Conservation (phyloP, 139 green algal species). For the Chlorella sp. region DNA sequence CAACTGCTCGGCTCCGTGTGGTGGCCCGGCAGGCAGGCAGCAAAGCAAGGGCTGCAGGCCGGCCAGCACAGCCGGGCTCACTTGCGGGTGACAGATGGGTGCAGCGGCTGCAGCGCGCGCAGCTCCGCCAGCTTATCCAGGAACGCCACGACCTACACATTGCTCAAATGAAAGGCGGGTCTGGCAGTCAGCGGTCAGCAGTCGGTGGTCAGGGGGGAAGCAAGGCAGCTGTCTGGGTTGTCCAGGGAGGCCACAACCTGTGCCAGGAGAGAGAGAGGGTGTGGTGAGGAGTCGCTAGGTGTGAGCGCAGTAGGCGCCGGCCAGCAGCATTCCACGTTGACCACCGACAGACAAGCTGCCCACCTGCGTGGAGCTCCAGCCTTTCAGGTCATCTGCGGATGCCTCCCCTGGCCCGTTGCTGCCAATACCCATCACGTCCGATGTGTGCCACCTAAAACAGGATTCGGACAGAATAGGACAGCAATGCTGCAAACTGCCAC, state of each 20-base stretch:
- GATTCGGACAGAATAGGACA: too few relatives aligned
- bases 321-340: too few relatives aligned
- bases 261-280: background rate
- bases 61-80: background rate
- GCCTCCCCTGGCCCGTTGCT: conserved; percentile 41
- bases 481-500: too few relatives aligned
- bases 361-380: conserved; percentile 68
- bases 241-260: conserved; percentile 77
- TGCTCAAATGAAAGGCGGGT: too few relatives aligned
- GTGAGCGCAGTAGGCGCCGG: too few relatives aligned
- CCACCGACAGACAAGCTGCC: too few relatives aligned
- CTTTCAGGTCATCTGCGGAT: conserved; percentile 61
- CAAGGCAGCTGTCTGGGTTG: too few relatives aligned
- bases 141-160: conserved; percentile 74
- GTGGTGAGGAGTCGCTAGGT: background rate
- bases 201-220: too few relatives aligned
- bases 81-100: conserved; percentile 46
- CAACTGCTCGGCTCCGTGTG: too few relatives aligned
- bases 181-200: too few relatives aligned
- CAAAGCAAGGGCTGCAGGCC: too few relatives aligned
- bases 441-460: conserved; percentile 27
- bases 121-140: conserved; percentile 77
- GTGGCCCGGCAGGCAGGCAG: too few relatives aligned
- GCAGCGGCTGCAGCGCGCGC: conserved; percentile 47
- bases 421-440: conserved; percentile 73